phyloP scores from a whole-genome alignment of 2,329 filamentous ascomycete species.

The Penicillium janthinellum region DNA sequence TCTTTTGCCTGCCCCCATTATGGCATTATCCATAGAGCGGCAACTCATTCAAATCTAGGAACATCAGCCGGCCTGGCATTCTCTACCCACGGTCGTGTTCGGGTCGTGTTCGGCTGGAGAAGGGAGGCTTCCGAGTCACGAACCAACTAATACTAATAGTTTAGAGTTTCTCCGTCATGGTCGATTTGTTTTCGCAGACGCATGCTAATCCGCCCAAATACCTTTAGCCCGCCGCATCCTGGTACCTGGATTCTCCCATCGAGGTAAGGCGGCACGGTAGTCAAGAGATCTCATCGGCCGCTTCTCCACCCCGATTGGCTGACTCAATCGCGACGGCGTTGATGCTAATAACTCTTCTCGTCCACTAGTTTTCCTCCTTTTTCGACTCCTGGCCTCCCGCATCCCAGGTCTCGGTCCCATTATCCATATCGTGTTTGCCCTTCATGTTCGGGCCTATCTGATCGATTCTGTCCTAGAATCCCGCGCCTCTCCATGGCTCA shows the following conservation, averaged over 20 bases:
- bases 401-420: neutral
- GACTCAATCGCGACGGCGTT: conserved; percentile 15
- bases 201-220: neutral
- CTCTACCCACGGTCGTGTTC: neutral
- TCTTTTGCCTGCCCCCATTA: neutral
- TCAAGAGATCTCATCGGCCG: conserved; percentile 17
- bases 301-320: conserved; percentile 15
- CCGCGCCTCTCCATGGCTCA: neutral
- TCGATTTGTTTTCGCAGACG: neutral
- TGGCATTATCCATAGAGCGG: neutral
- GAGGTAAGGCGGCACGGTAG: conserved; percentile 9
- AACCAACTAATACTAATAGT: neutral
- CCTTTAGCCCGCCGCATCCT: neutral
- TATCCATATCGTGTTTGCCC: neutral
- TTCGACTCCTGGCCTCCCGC: neutral
- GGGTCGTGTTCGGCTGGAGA: neutral
- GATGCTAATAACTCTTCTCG: conserved; percentile 22
- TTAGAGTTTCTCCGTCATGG: neutral
- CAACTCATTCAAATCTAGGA: neutral
- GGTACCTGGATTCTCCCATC: conserved; percentile 6
- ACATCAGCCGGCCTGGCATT: neutral
- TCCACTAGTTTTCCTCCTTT: conserved; percentile 15
- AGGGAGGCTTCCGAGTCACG: neutral
- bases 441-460: too few relatives aligned
- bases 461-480: too few relatives aligned